Percentiles rank a stretch among this genome's conserved stretches.
Conservation (phyloP, 2,329 filamentous ascomycete species). For the Trichoderma polysporum region DNA sequence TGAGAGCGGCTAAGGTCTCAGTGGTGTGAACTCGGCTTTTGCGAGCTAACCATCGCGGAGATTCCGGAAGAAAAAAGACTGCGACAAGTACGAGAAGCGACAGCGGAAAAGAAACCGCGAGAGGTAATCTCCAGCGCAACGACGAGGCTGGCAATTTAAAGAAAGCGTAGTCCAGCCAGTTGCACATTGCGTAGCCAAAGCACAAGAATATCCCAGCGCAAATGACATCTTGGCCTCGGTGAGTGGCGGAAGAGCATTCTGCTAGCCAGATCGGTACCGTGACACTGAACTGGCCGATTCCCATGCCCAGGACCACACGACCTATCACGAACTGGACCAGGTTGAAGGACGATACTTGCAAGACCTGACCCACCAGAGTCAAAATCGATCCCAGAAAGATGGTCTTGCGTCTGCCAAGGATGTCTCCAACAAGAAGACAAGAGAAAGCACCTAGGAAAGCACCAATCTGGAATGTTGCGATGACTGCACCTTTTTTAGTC, state of each 20-base stretch:
- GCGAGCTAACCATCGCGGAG: background rate
- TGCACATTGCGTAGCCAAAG: background rate
- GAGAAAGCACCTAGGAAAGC: background rate
- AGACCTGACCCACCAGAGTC: background rate
- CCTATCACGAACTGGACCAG: background rate
- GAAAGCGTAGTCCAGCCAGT: background rate
- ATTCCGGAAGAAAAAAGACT: background rate
- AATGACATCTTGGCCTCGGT: background rate
- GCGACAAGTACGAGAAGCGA: background rate
- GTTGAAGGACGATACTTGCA: background rate
- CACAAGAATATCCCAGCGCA: background rate
- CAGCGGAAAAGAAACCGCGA: background rate
- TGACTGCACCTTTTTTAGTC: background rate
- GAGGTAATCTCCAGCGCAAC: background rate
- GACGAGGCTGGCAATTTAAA: background rate
- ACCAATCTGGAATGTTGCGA: background rate
- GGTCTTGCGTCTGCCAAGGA: background rate
- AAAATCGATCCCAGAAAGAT: background rate
- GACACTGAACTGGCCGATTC: background rate
- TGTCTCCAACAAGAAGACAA: background rate
- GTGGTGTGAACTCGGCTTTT: background rate
- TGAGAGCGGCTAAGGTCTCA: background rate
- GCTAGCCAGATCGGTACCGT: background rate
- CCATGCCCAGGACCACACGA: background rate
- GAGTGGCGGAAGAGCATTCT: background rate